A percentile compares a stretch with the other conserved stretches of the same genome.
Evolutionary conservation across 1,139 yeast genomes (phyloP).

Genomic region (Saccharomyces pastorianus): DNA sequence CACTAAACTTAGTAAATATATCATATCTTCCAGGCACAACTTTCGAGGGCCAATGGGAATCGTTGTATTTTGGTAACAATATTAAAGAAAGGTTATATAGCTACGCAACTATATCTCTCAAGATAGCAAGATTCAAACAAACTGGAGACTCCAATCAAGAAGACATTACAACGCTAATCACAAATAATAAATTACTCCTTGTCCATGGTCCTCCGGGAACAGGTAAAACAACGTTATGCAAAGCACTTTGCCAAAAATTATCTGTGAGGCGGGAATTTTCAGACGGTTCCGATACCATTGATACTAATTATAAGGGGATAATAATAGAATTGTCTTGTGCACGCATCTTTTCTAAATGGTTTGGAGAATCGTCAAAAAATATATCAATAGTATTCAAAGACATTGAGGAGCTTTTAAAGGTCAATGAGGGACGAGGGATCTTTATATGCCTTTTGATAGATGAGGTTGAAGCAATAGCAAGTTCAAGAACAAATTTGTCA

Average conservation of each 20-base stretch:
- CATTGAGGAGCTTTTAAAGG: slow-evolving; percentile 22
- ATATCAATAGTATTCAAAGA: slow-evolving; percentile 31
- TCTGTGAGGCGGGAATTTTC: slow-evolving; percentile 21
- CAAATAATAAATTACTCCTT: slow-evolving; percentile 29
- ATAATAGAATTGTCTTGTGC: slow-evolving; percentile 35
- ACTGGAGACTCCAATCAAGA: slow-evolving; percentile 1
- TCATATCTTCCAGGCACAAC: slow-evolving; percentile 25
- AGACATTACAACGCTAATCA: slow-evolving; percentile 1
- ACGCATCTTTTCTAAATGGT: slow-evolving; percentile 36
- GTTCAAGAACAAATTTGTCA: slow-evolving; percentile 31
- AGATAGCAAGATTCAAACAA: slow-evolving; percentile 14
- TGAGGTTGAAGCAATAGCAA: slow-evolving; percentile 37
- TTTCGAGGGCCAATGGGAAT: slow-evolving; percentile 31
- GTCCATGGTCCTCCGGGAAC: slow-evolving; percentile 46
- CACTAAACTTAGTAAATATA: slow-evolving; percentile 13
- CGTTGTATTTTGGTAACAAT: slow-evolving; percentile 24
- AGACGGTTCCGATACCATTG: slow-evolving; percentile 1
- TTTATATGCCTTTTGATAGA: slow-evolving; percentile 33
- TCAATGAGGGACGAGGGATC: slow-evolving; percentile 11
- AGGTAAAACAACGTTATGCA: slow-evolving; percentile 45
- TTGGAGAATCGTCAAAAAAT: slow-evolving; percentile 37
- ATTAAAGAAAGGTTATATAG: slow-evolving; percentile 27
- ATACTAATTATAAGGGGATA: slow-evolving; percentile 17
- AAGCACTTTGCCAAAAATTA: slow-evolving; percentile 35
- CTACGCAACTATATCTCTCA: slow-evolving; percentile 28